phyloP scores from a whole-genome alignment of 495 filamentous ascomycete species.

The Lichenothelia convexa region DNA sequence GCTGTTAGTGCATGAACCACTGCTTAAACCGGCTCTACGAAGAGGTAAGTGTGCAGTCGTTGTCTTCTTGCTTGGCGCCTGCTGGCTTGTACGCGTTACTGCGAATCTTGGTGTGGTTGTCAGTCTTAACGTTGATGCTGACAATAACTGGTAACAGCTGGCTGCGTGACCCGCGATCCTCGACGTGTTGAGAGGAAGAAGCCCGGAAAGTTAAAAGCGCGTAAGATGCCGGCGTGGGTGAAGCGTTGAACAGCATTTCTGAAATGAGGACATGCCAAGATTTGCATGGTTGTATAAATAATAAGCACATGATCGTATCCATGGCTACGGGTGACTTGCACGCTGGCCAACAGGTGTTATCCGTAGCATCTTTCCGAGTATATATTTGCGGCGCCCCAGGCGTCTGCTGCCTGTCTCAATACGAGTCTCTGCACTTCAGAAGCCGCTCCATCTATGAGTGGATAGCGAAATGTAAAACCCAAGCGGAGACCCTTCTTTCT shows the following conservation, averaged over 20 bases:
- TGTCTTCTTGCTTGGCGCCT: not conserved
- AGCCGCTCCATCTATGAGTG: too few species aligned
- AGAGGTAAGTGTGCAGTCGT: constrained; percentile 48
- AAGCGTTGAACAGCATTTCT: constrained; percentile 65
- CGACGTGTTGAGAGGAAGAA: constrained; percentile 96
- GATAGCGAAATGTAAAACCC: too few species aligned
- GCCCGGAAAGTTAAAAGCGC: constrained; percentile 80
- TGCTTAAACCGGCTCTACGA: constrained; percentile 68
- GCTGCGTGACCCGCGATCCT: constrained; percentile 77
- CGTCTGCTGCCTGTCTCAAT: too few species aligned
- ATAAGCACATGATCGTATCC: too few species aligned
- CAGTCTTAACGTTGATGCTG: constrained; percentile 8
- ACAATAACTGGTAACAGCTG: constrained; percentile 41
- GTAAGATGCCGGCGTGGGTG: constrained; percentile 98
- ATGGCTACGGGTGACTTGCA: too few species aligned
- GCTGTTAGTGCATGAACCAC: constrained; percentile 75
- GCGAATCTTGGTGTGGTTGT: constrained; percentile 1
- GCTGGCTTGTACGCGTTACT: not conserved
- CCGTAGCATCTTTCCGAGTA: too few species aligned
- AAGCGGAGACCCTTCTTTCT: too few species aligned
- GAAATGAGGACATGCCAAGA: too few species aligned
- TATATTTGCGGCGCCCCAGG: too few species aligned
- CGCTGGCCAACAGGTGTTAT: too few species aligned
- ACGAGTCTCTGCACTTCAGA: too few species aligned
- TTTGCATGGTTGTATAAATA: too few species aligned